Evolutionary conservation across 2,329 filamentous ascomycete species (phyloP).

Genomic region (Golovinomyces cichoracearum): DNA sequence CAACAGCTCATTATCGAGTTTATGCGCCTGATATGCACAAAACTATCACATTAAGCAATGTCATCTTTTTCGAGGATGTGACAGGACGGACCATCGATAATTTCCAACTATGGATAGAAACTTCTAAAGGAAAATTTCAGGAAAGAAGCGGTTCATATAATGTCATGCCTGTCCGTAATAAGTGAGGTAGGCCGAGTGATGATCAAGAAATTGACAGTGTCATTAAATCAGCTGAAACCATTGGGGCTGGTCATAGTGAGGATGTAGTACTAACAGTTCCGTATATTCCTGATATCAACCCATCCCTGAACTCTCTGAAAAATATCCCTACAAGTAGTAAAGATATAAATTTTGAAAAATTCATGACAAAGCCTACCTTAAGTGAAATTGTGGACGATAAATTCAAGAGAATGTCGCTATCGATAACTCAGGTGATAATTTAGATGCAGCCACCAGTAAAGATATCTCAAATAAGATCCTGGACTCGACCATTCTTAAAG

Average conservation of each 20-base stretch:
- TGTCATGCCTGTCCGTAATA: not conserved
- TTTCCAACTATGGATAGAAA: not conserved
- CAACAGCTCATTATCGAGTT: not conserved
- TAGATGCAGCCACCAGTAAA: not conserved
- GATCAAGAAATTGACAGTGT: not conserved
- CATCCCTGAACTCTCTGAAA: not conserved
- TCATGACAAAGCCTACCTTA: not conserved
- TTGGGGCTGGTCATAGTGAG: not conserved
- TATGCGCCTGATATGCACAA: not conserved
- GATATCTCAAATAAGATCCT: not conserved
- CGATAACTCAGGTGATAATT: not conserved
- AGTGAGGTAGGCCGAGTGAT: not conserved
- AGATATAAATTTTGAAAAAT: not conserved
- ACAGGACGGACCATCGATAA: not conserved
- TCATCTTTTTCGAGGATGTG: not conserved
- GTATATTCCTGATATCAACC: not conserved
- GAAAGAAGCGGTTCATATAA: not conserved
- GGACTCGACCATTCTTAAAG: not conserved
- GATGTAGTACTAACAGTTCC: not conserved
- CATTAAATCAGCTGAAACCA: not conserved
- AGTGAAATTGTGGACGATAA: not conserved
- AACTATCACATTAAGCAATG: not conserved
- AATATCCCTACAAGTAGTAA: not conserved
- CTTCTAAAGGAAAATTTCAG: not conserved
- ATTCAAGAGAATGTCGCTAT: not conserved